Base-by-base conservation (phyloP, 2,329 filamentous ascomycete species). In the Periglandula ipomoeae region DNA sequence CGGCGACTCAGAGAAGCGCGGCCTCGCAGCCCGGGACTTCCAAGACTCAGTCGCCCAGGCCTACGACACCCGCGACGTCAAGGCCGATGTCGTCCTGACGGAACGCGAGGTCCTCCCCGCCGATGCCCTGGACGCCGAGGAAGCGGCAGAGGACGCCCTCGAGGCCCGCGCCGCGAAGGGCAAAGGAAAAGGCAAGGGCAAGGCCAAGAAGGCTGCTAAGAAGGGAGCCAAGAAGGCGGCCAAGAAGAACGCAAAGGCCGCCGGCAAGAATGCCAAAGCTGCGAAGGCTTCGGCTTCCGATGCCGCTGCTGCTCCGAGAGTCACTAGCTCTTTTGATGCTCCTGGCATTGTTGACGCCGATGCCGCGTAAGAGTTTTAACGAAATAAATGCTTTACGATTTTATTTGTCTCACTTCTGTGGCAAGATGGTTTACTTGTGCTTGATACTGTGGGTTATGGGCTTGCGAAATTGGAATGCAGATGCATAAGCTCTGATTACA, bases 331-430 rank as follows among this genome's bases (percentile, higher is more conserved):
- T 19, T 27, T 48, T 5, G 39, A 43, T 24, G 46, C 46, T 10
- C 38, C 30, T 13, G 46, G 46, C 13, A 30, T 43, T n/a, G 44
- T 46, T 13, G 38, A 40, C 17, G 34, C 34, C 34, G n/a, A 37
- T n/a, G 34, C n/a, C n/a, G n/a, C n/a, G n/a, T n/a, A n/a, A n/a
- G n/a, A n/a, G n/a, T n/a, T n/a, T n/a, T n/a, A n/a, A n/a, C n/a
- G n/a, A n/a, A n/a, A n/a, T n/a, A n/a, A n/a, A n/a, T n/a, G n/a
- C n/a, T n/a, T n/a, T n/a, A n/a, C n/a, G n/a, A n/a, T n/a, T n/a
- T n/a, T n/a, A n/a, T n/a, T n/a, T n/a, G n/a, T n/a, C n/a, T n/a
- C n/a, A n/a, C n/a, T n/a, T n/a, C n/a, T n/a, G n/a, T n/a, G n/a
- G n/a, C n/a, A n/a, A n/a, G n/a, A n/a, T n/a, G n/a, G n/a, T n/a